Percentiles rank a stretch among this genome's conserved stretches.
phyloP scores from a whole-genome alignment of 2,329 filamentous ascomycete genomes.

The Penicillium sp. region DNA sequence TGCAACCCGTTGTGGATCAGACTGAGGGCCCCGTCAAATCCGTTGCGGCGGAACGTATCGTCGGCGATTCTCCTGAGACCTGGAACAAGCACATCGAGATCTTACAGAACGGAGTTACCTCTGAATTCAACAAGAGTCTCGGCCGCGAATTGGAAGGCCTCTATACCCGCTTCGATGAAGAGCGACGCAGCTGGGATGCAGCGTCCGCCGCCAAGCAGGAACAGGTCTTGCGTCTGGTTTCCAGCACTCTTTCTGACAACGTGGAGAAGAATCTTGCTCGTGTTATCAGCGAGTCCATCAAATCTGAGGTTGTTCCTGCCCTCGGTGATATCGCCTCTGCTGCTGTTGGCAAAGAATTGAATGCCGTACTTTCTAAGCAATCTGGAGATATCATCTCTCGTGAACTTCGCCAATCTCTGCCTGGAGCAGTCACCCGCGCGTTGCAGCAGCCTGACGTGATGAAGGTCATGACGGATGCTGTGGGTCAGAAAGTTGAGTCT shows the following conservation, averaged over 20 bases:
- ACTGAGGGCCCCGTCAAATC: constrained; percentile 9
- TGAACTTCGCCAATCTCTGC: constrained; percentile 74
- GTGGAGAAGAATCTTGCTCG: constrained; percentile 76
- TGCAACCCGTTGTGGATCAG: constrained; percentile 15
- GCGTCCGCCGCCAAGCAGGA: constrained; percentile 70
- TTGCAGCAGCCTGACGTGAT: constrained; percentile 76
- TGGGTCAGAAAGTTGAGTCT: constrained; percentile 72
- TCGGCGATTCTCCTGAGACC: constrained; percentile 58
- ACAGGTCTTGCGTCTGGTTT: constrained; percentile 70
- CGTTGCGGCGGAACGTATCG: constrained; percentile 15
- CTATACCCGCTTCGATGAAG: constrained; percentile 69
- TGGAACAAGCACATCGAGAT: constrained; percentile 66
- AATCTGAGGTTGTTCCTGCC: constrained; percentile 74
- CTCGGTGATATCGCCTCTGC: constrained; percentile 70
- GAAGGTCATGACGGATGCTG: constrained; percentile 72
- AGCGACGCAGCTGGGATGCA: constrained; percentile 68
- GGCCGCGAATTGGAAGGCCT: constrained; percentile 59
- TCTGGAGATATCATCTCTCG: constrained; percentile 70
- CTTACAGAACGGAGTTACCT: constrained; percentile 53
- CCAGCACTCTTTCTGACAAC: constrained; percentile 70
- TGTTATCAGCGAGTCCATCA: constrained; percentile 77
- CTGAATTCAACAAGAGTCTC: constrained; percentile 54
- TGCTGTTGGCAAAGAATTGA: constrained; percentile 73
- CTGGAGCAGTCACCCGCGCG: constrained; percentile 68
- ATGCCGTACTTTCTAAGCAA: constrained; percentile 68